Conservation (phyloP, 1,284 basidiomycete genomes). For the Anthracocystis walkeri region DNA sequence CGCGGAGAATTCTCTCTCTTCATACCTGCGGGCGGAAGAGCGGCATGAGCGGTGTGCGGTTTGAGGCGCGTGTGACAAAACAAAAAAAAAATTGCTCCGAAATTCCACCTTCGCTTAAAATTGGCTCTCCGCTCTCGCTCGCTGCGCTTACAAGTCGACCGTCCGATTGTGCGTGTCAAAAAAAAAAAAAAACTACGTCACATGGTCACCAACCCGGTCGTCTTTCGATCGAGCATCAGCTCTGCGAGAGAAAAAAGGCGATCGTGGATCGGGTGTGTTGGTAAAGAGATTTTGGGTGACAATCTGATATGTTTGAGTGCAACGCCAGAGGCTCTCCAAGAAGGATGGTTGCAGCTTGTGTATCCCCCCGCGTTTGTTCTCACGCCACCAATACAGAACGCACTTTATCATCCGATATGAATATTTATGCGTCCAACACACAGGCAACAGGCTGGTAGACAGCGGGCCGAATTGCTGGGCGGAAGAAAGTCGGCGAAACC, state of each 20-base stretch:
- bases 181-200: conserved; percentile 12
- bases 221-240: conserved; percentile 2
- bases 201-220: background rate
- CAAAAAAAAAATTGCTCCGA: conserved; percentile 16
- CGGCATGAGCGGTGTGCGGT: too few species aligned
- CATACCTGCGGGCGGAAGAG: too few species aligned
- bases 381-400: too few species aligned
- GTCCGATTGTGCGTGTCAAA: background rate
- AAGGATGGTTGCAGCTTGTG: too few species aligned
- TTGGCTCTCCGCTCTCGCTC: background rate
- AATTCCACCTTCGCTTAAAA: conserved; percentile 27
- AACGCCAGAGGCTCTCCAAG: too few species aligned
- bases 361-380: too few species aligned
- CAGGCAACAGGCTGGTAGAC: background rate
- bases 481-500: conserved; percentile 28
- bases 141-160: background rate
- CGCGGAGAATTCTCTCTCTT: too few species aligned
- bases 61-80: too few species aligned
- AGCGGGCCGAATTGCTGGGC: background rate
- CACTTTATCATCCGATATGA: too few species aligned
- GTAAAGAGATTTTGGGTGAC: too few species aligned
- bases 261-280: conserved; percentile 7
- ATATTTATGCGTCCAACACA: too few species aligned
- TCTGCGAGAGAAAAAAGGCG: background rate
- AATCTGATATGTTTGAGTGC: too few species aligned